Conservation (phyloP, 768 basidiomycete species). For the Hypholoma sublateritium region DNA sequence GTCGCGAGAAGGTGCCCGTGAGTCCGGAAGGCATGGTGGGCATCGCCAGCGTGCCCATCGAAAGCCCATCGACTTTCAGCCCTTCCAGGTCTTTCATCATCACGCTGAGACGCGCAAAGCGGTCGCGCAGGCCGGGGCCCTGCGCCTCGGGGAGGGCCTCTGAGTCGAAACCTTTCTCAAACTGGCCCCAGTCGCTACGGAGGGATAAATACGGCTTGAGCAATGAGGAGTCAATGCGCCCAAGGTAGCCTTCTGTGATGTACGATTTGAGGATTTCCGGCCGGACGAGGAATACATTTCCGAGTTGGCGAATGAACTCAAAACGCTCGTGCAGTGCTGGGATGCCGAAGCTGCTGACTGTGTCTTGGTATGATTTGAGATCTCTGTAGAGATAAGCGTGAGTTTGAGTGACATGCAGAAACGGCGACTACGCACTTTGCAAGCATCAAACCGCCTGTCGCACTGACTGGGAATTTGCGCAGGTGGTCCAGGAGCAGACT, state of each 20-base stretch:
- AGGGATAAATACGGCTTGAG: constrained; percentile 90
- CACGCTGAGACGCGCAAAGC: constrained; percentile 71
- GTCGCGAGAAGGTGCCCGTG: constrained; percentile 38
- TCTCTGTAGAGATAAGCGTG: constrained; percentile 56
- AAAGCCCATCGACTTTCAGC: constrained; percentile 59
- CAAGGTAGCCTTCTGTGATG: constrained; percentile 91
- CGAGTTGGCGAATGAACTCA: constrained; percentile 96
- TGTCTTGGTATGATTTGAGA: constrained; percentile 94
- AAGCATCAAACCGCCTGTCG: constrained; percentile 95
- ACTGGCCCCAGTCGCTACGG: constrained; percentile 88
- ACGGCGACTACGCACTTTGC: constrained; percentile 74
- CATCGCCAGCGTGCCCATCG: constrained; percentile 42
- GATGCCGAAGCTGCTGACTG: constrained; percentile 77
- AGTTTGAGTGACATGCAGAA: background rate
- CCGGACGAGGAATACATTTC: constrained; percentile 94
- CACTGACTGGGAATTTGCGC: constrained; percentile 94
- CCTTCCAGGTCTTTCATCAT: constrained; percentile 90
- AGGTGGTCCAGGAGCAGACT: constrained; percentile 93
- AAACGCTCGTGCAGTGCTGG: constrained; percentile 90
- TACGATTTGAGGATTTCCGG: constrained; percentile 95
- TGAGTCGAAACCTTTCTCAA: constrained; percentile 75
- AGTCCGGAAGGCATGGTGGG: constrained; percentile 56
- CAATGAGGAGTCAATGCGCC: constrained; percentile 83
- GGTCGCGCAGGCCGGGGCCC: constrained; percentile 54
- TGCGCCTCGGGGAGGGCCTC: constrained; percentile 40